Percentiles rank a stretch among this genome's conserved stretches.
Conservation (phyloP, 345 rosid species). For the Corchorus capsularis region DNA sequence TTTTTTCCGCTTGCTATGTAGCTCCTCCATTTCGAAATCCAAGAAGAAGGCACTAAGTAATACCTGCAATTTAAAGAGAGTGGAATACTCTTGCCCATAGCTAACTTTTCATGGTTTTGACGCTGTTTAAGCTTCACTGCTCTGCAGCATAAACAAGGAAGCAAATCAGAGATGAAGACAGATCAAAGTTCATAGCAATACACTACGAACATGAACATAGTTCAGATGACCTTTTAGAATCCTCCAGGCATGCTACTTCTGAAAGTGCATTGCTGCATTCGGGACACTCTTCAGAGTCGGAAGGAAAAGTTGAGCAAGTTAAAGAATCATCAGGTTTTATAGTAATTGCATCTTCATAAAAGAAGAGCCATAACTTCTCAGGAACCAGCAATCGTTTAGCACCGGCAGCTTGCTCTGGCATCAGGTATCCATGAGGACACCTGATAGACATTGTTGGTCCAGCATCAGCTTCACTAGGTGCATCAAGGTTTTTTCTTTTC, state of each 20-base stretch:
- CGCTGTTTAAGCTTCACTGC: slow-evolving; percentile 78
- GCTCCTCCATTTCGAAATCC: slow-evolving; percentile 87
- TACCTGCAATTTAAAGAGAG: slow-evolving; percentile 57
- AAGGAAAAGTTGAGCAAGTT: slow-evolving; percentile 57
- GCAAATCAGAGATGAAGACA: slow-evolving; percentile 28
- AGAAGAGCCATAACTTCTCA: slow-evolving; percentile 81
- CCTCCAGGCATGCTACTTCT: slow-evolving; percentile 89
- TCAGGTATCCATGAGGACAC: slow-evolving; percentile 76
- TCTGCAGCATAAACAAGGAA: slow-evolving; percentile 54
- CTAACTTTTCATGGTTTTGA: slow-evolving; percentile 85
- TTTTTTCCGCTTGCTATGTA: slow-evolving; percentile 75
- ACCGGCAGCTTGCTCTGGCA: slow-evolving; percentile 92
- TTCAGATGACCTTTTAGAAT: slow-evolving; percentile 68
- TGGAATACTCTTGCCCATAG: slow-evolving; percentile 62
- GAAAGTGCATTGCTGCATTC: slow-evolving; percentile 77
- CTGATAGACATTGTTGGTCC: slow-evolving; percentile 75
- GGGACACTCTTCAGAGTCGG: slow-evolving; percentile 61
- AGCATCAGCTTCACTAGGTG: slow-evolving; percentile 90
- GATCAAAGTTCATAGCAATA: slow-evolving; percentile 9
- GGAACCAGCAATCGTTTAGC: slow-evolving; percentile 88
- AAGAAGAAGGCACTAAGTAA: slow-evolving; percentile 76
- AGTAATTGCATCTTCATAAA: slow-evolving; percentile 69
- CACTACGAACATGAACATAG: slow-evolving; percentile 23
- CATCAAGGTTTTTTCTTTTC: slow-evolving; percentile 86
- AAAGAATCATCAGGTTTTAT: slow-evolving; percentile 64